Evolutionary conservation across 768 basidiomycete genomes (phyloP).

Genomic region (Amanita thiersii): DNA sequence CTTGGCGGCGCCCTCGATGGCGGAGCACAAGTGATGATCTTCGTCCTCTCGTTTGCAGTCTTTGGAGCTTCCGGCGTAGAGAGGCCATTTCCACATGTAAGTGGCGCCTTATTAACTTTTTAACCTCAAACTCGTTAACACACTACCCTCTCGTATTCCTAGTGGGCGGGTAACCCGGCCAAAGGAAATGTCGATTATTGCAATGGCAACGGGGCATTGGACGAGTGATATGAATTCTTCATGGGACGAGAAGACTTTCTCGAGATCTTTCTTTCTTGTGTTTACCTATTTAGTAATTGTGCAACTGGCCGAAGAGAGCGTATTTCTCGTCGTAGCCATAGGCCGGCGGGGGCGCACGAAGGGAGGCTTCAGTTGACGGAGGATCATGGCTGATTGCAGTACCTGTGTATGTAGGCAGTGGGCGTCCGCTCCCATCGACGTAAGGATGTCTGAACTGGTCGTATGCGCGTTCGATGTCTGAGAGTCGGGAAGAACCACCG

Average conservation of each 20-base stretch:
- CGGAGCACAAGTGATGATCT: slow-evolving; percentile 58
- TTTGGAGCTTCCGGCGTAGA: slow-evolving; percentile 47
- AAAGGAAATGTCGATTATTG: slow-evolving; percentile 50
- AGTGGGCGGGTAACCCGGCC: slow-evolving; percentile 51
- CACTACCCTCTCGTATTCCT: slow-evolving; percentile 6
- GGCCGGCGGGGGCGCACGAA: neutral
- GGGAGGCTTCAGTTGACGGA: neutral
- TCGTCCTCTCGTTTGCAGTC: slow-evolving; percentile 56
- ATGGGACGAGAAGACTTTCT: neutral
- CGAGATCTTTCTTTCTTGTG: neutral
- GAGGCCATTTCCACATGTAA: slow-evolving; percentile 40
- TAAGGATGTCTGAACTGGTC: neutral
- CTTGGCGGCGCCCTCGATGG: slow-evolving; percentile 61
- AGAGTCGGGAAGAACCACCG: no score
- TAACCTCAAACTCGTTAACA: slow-evolving; percentile 1
- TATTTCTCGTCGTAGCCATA: slow-evolving; percentile 6
- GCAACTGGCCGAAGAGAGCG: slow-evolving; percentile 2
- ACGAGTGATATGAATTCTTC: slow-evolving; percentile 14
- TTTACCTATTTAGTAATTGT: neutral
- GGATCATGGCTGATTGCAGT: neutral
- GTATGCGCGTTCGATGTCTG: no score
- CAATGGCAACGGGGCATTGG: slow-evolving; percentile 49
- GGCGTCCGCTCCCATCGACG: slow-evolving; percentile 3
- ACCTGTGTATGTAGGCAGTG: neutral
- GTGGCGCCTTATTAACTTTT: slow-evolving; percentile 9